Evolutionary conservation across 768 basidiomycete species (phyloP), one percentile per base, ranked within the genome.

Genomic region (Lactifluus subvellereus): DNA sequence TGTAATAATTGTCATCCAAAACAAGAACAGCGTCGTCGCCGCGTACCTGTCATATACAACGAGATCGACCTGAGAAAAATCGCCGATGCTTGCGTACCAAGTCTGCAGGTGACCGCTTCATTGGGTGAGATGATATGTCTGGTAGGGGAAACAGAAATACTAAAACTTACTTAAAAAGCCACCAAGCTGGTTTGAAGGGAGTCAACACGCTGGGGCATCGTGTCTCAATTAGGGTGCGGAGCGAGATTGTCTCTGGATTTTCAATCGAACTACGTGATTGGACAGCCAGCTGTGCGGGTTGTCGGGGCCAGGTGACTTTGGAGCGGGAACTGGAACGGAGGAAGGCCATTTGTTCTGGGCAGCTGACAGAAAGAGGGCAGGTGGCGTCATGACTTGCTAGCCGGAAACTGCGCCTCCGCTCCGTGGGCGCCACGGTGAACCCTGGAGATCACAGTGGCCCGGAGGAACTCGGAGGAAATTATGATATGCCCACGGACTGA

Each of bases 41-140:
- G 32, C 77, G 64, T 59, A 81, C 84, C 85, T 78, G 54, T 81
- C 75, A 72, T 87, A 87, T 57, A 74, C 74, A 60, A 87, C 77
- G 33, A 71, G 72, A 70, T 88, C 83, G 32, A 74, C 75, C 62
- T 80, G 79, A 4, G 82, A 79, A 69, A 87, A 86, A 68, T 87
- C 78, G 4, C 84, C 84, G 4, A 82, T 48, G 2, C 82, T 83
- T 59, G 80, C 82, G 59, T 85, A 86, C 13, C 80, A 71, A 3
- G 86, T 88, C 66, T 88, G 86, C 13, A 86, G 67, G 71, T 88
- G 85, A 70, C 85, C 85, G 59, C 55, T 62, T 22, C 30, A 33
- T 5, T 18, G 20, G 10, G 18, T 35, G 48, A 61, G 55, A 30
- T 13, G 27, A 54, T 18, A 35, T 18, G 22, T 8, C 9, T n/a